Conservation (phyloP, 345 rosid genomes). For the Sonneratia caseolaris region DNA sequence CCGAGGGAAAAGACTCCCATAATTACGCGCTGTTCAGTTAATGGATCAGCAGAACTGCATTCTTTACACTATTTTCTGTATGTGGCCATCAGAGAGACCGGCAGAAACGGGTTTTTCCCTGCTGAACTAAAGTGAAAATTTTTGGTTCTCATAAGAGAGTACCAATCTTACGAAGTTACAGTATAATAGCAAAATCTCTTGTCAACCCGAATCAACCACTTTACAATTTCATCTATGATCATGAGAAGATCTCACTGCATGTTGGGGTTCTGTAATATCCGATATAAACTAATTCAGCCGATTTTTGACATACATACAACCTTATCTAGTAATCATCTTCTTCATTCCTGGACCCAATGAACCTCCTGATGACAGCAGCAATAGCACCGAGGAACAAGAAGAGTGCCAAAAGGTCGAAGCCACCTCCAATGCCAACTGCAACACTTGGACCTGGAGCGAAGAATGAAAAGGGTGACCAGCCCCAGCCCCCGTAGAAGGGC, state of each 20-base stretch:
- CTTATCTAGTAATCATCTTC: constrained; percentile 38
- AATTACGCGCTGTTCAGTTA: constrained; percentile 68
- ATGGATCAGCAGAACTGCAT: constrained; percentile 29
- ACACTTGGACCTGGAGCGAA: constrained; percentile 81
- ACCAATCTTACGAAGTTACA: not conserved
- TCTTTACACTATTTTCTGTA: not conserved
- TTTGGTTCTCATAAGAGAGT: not conserved
- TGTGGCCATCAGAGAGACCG: too few species aligned
- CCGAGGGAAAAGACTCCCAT: constrained; percentile 71
- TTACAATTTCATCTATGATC: not conserved
- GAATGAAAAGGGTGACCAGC: constrained; percentile 94
- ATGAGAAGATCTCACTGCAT: not conserved
- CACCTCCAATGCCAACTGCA: constrained; percentile 77
- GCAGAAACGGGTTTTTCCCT: too few species aligned
- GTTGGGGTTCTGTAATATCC: not conserved
- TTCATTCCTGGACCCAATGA: constrained; percentile 52
- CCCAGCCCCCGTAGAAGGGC: constrained; percentile 84
- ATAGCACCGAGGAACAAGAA: constrained; percentile 76
- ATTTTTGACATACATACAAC: not conserved
- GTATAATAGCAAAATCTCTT: not conserved
- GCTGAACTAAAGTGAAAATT: too few species aligned
- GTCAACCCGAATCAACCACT: not conserved
- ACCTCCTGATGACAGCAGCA: constrained; percentile 61
- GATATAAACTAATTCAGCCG: not conserved
- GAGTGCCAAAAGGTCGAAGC: constrained; percentile 50